These are phyloP conservation scores for Cicer yamashitae DNA, from an alignment of 306 rosid genomes.

Conservation along the genomic window DNA sequence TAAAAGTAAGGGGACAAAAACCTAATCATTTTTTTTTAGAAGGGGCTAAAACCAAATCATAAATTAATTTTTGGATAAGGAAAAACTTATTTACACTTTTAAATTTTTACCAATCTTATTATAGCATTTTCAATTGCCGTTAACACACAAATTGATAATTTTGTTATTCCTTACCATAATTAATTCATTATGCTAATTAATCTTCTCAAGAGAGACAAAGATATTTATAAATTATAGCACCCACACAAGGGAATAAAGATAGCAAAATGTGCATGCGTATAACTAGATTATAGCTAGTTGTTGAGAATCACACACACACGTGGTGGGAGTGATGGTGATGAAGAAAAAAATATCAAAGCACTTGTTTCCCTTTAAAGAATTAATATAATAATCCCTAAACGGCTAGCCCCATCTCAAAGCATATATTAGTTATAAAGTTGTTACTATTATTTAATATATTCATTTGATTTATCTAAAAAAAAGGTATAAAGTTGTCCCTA, in stretches of 20 bases:
- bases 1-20: neutral
- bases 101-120: neutral
- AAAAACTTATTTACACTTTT: no score
- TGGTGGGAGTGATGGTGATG: constrained; percentile 29
- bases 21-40: neutral
- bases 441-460: neutral
- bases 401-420: constrained; percentile 27
- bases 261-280: neutral
- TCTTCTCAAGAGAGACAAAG: constrained; percentile 9
- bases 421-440: constrained; percentile 33
- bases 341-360: neutral
- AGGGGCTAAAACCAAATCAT: no score
- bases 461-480: neutral
- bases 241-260: constrained; percentile 34
- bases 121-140: constrained; percentile 1
- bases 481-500: constrained; percentile 32
- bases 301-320: constrained; percentile 28
- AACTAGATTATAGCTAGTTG: constrained; percentile 23
- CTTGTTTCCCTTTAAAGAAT: constrained; percentile 8
- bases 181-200: neutral
- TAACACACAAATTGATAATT: neutral
- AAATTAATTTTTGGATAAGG: no score
- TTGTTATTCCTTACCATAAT: constrained; percentile 6
- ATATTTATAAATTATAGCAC: constrained; percentile 33
- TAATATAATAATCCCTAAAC: constrained; percentile 19